Conservation (phyloP, 2,329 filamentous ascomycete species). For the Alternaria infectoria region DNA sequence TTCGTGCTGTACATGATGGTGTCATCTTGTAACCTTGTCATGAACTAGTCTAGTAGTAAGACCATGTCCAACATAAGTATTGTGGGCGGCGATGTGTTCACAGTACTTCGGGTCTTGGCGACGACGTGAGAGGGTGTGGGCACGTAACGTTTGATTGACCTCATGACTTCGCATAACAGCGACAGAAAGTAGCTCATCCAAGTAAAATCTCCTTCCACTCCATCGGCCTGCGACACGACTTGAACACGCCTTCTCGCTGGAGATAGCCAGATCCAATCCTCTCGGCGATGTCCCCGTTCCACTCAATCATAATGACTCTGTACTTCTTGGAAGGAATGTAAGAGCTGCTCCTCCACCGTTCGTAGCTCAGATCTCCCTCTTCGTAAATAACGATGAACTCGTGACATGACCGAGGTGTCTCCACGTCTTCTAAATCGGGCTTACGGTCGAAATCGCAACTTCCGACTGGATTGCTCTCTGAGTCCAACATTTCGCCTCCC, state of each 20-base stretch:
- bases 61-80: no score
- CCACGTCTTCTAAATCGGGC: neutral
- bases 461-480: neutral
- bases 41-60: no score
- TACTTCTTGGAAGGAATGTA: neutral
- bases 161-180: neutral
- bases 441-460: neutral
- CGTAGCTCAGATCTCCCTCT: neutral
- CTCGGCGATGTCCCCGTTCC: neutral
- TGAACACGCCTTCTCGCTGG: neutral
- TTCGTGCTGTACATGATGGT: no score
- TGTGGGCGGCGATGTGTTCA: no score
- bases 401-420: rapidly evolving
- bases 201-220: neutral
- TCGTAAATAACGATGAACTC: neutral
- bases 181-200: neutral
- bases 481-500: no score
- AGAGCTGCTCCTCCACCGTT: rapidly evolving
- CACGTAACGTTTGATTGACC: no score
- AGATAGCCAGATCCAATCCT: neutral
- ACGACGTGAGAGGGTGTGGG: no score
- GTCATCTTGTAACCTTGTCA: no score
- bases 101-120: no score
- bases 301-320: neutral
- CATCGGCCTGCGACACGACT: neutral